Evolutionary conservation across 495 filamentous ascomycete species (phyloP).

Genomic region (Penicillium paradoxum): DNA sequence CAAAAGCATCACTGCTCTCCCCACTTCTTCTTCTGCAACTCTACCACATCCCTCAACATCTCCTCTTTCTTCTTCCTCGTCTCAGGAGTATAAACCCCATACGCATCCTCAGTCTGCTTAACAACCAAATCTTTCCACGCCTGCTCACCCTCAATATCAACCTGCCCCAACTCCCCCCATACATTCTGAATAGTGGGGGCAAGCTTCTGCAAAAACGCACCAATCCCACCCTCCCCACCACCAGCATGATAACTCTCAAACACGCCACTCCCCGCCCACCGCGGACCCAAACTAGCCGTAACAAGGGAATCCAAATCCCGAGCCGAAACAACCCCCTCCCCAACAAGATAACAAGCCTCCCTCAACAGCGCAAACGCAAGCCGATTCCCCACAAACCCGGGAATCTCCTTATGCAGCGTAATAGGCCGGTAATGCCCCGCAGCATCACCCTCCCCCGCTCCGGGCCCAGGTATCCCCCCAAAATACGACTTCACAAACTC

Average conservation of each 20-base stretch:
- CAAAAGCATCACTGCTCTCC: neutral
- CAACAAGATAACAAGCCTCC: conserved; percentile 45
- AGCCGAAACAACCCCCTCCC: conserved; percentile 41
- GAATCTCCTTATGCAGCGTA: conserved; percentile 49
- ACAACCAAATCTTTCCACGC: conserved; percentile 34
- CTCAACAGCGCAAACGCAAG: conserved; percentile 45
- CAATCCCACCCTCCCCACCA: conserved; percentile 50
- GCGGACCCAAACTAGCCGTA: conserved; percentile 47
- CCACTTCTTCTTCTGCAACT: conserved; percentile 23
- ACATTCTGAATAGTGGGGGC: conserved; percentile 50
- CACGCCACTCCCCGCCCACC: conserved; percentile 54
- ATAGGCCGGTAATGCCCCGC: conserved; percentile 38
- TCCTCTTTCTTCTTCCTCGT: conserved; percentile 24
- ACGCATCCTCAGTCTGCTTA: conserved; percentile 33
- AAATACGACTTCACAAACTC: conserved; percentile 48
- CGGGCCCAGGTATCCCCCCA: conserved; percentile 34
- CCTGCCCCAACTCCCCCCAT: conserved; percentile 46
- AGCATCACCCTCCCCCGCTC: too few relatives aligned
- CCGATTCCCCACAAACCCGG: conserved; percentile 48
- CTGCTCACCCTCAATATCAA: conserved; percentile 37
- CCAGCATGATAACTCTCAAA: conserved; percentile 60
- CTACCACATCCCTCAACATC: conserved; percentile 27
- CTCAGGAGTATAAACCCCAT: conserved; percentile 23
- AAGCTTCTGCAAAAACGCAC: conserved; percentile 53
- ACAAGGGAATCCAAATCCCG: conserved; percentile 45